A percentile compares a stretch with the other conserved stretches of the same genome.
These are phyloP conservation scores for Bathelium albidoporum DNA, from an alignment of 495 filamentous ascomycete genomes.

Conservation along the genomic window DNA sequence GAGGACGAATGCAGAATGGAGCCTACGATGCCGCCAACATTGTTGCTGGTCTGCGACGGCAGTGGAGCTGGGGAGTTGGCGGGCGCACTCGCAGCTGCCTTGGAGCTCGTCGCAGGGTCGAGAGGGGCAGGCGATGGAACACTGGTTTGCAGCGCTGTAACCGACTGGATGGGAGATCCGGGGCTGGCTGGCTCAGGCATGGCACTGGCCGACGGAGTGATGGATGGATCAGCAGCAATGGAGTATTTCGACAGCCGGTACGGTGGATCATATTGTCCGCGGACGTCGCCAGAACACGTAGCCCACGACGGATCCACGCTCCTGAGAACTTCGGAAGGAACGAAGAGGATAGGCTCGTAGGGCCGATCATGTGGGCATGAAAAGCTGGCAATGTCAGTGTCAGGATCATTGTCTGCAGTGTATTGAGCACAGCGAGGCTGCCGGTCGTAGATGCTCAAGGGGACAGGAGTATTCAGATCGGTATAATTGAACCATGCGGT, in stretches of 20 bases:
- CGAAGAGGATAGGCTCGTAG: constrained; percentile 3
- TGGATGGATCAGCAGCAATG: neutral
- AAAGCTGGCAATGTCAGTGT: neutral
- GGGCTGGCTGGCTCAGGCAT: neutral
- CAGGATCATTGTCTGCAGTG: neutral
- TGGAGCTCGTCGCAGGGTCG: neutral
- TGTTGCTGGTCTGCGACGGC: neutral
- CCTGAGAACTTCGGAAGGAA: constrained; percentile 1
- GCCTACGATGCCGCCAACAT: neutral
- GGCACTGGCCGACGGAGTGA: neutral
- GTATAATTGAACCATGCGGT: constrained; percentile 4
- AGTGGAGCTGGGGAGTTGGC: neutral
- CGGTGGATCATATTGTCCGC: constrained; percentile 5
- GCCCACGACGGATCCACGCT: constrained; percentile 4
- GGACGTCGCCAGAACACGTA: constrained; percentile 5
- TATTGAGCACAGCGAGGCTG: constrained; percentile 2
- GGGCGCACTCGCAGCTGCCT: neutral
- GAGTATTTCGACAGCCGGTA: neutral
- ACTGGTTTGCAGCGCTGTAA: neutral
- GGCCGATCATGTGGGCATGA: constrained; percentile 2
- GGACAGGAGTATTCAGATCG: constrained; percentile 4
- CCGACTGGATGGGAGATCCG: neutral
- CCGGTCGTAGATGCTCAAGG: constrained; percentile 1
- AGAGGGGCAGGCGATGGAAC: neutral
- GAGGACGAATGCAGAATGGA: neutral